Evolutionary conservation across 371 early-diverging fungal species (phyloP), one percentile per base, ranked within the genome.

Genomic region (Mortierella sp.): DNA sequence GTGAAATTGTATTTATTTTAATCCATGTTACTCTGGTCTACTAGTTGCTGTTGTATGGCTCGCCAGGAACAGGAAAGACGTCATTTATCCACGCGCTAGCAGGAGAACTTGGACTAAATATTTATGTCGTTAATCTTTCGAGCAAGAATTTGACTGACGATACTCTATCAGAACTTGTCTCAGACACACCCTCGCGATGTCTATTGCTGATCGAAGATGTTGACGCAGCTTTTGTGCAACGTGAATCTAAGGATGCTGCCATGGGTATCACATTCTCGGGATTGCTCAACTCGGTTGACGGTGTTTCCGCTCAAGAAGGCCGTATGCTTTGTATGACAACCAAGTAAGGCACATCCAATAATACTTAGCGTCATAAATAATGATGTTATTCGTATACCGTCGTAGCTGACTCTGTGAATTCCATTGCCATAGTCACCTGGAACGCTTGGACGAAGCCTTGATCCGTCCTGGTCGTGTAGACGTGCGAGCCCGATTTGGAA

Each of bases 401-500:
- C 22, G 24, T 45, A 50, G 21, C n/a, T 8, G n/a, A n/a, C 40
- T 15, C 60, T 60, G 6, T 60, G 33, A 24, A 24, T 45, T 59
- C n/a, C 16, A 28, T 19, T 15, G 7, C 8, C 13, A 2, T 62
- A 78, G 78, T 79, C 97, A 97, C 77, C 85, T 97, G 36, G 97
- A 97, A 43, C 90, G 91, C 16, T 88, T 99, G 36, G 99, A 99
- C 76, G 92, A 96, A 16, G 99, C 99, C 6, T 86, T 99, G 64
- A 94, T 98, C 63, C 90, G 99, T 33, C 98, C 99, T 8, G 99
- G 99, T 0, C 93, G 99, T 45, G 96, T 99, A 33, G 99, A 99
- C 74, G 86, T 96, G 32, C 90, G 96, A 68, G 90, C 93, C 19
- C 89, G 90, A 57, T 90, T 99, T 74, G 98, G 94, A 65, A 89